Conservation (phyloP, 2,329 filamentous ascomycete genomes). For the Fusarium pseudonygamai region DNA sequence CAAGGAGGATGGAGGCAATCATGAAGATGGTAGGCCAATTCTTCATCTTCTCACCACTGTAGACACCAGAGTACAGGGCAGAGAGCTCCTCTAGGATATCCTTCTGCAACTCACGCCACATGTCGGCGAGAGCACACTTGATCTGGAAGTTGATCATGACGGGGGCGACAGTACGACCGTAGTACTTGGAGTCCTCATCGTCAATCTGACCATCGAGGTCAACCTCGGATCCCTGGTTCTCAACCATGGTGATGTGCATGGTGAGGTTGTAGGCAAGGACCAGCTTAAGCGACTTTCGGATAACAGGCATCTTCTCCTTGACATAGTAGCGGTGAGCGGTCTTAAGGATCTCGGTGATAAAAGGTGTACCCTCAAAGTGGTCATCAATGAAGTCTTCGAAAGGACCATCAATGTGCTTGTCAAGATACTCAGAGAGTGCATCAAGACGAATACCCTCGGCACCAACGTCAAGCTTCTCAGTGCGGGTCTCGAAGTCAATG, state of each 20-base stretch:
- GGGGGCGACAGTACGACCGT: slow-evolving; percentile 88
- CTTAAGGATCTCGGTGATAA: slow-evolving; percentile 95
- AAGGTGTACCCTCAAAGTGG: slow-evolving; percentile 94
- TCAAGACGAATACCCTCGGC: slow-evolving; percentile 85
- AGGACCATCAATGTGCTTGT: slow-evolving; percentile 90
- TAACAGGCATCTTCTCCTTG: slow-evolving; percentile 86
- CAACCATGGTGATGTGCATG: slow-evolving; percentile 91
- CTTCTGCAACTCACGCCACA: slow-evolving; percentile 98
- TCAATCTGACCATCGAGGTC: slow-evolving; percentile 83
- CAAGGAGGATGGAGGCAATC: slow-evolving; percentile 89
- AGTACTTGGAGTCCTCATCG: slow-evolving; percentile 86
- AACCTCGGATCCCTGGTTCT: slow-evolving; percentile 85
- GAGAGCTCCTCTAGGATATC: slow-evolving; percentile 96
- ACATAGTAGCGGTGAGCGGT: slow-evolving; percentile 93
- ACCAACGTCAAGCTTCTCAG: slow-evolving; percentile 87
- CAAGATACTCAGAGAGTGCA: slow-evolving; percentile 88
- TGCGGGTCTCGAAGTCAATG: slow-evolving; percentile 84
- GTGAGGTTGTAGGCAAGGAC: slow-evolving; percentile 97
- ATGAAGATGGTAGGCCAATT: slow-evolving; percentile 99
- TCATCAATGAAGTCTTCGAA: slow-evolving; percentile 96
- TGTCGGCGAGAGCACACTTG: slow-evolving; percentile 95
- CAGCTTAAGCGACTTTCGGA: slow-evolving; percentile 94
- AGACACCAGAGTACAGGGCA: slow-evolving; percentile 93
- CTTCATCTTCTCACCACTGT: slow-evolving; percentile 96
- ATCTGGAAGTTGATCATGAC: slow-evolving; percentile 99